Evolutionary conservation across 2,329 filamentous ascomycete genomes (phyloP).

Genomic region (Didymella exigua): DNA sequence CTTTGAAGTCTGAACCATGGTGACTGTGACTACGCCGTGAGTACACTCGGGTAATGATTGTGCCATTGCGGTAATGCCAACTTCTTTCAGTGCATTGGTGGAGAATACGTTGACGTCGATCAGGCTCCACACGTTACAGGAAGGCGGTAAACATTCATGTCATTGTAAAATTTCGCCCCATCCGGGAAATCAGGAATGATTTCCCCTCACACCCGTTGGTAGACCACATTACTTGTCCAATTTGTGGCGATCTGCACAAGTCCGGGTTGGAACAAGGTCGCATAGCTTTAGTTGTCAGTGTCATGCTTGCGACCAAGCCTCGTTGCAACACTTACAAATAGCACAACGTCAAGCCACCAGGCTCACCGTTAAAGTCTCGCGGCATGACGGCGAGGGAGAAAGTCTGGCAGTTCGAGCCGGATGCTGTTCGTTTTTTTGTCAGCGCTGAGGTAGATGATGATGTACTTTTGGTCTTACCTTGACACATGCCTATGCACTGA

Average conservation of each 20-base stretch:
- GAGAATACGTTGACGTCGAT: too few species aligned
- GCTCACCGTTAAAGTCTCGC: neutral
- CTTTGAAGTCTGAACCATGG: too few species aligned
- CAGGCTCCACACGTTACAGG: too few species aligned
- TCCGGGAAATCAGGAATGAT: too few species aligned
- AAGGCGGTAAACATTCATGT: too few species aligned
- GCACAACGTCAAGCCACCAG: neutral
- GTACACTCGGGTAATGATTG: too few species aligned
- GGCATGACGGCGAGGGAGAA: neutral
- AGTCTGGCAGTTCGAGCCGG: neutral
- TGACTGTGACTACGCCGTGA: too few species aligned
- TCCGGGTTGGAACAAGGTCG: neutral
- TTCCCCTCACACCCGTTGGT: neutral
- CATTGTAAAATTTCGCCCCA: too few species aligned
- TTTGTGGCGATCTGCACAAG: neutral
- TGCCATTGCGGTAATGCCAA: too few species aligned
- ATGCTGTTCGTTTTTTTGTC: neutral
- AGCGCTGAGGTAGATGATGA: neutral
- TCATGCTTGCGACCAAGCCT: neutral
- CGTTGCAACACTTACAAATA: neutral
- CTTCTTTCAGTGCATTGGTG: too few species aligned
- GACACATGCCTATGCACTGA: neutral
- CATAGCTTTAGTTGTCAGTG: neutral
- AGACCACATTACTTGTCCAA: neutral
- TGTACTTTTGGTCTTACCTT: neutral